These are phyloP conservation scores for Daucus carota DNA, from an alignment of 129 eudicot species.

Conservation along the genomic window DNA sequence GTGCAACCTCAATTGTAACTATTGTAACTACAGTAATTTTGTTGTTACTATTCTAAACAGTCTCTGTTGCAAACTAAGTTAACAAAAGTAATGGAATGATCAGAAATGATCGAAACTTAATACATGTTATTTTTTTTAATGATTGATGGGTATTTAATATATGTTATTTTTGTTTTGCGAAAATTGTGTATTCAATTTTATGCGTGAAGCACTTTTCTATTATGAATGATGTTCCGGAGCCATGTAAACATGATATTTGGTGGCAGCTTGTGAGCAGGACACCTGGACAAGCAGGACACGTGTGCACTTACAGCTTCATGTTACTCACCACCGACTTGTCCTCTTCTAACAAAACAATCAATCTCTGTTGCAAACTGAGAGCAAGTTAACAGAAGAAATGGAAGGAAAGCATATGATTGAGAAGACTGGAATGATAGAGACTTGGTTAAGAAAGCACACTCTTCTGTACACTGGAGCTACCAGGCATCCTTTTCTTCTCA, in stretches of 20 bases:
- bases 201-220: background rate
- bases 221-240: background rate
- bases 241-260: background rate
- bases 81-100: too few species aligned
- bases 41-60: too few species aligned
- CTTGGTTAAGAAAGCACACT: slow-evolving; percentile 2
- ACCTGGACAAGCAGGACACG: background rate
- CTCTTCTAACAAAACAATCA: background rate
- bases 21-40: too few species aligned
- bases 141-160: too few species aligned
- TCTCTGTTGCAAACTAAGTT: too few species aligned
- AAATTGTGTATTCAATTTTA: too few species aligned
- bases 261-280: background rate
- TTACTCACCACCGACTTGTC: background rate
- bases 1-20: too few species aligned
- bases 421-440: background rate
- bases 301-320: background rate
- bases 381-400: background rate
- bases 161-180: too few species aligned
- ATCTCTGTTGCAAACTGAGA: background rate
- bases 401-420: background rate
- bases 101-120: too few species aligned
- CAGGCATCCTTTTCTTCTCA: slow-evolving; percentile 11
- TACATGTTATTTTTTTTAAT: too few species aligned
- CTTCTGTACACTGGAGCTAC: slow-evolving; percentile 5